Percentiles rank a stretch among this genome's conserved stretches.
These are phyloP conservation scores for Phytomonas francai DNA, from an alignment of 208 protist species.

Conservation along the genomic window DNA sequence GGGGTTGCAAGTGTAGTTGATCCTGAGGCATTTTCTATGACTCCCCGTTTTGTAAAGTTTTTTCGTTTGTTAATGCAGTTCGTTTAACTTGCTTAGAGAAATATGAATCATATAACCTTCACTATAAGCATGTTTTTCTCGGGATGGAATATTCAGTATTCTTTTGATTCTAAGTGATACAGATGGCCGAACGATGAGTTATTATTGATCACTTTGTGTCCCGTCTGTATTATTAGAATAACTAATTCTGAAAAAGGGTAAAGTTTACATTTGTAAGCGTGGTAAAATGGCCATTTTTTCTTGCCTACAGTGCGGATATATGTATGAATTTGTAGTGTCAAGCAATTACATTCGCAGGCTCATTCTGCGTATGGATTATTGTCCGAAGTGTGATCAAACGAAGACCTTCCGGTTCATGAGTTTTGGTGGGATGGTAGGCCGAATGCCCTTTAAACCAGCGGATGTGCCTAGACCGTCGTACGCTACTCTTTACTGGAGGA, in stretches of 20 bases:
- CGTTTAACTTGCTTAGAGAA: constrained; percentile 8
- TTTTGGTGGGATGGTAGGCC: constrained; percentile 71
- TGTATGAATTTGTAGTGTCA: constrained; percentile 74
- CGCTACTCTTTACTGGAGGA: constrained; percentile 72
- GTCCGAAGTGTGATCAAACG: constrained; percentile 54
- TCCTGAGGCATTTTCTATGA: constrained; percentile 6
- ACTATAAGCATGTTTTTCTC: constrained; percentile 1
- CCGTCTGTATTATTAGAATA: constrained; percentile 4
- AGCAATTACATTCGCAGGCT: constrained; percentile 48
- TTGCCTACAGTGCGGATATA: constrained; percentile 62
- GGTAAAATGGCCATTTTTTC: constrained; percentile 83
- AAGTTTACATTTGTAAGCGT: no score
- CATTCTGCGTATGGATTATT: constrained; percentile 46
- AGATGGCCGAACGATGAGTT: constrained; percentile 1
- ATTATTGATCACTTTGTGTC: constrained; percentile 10
- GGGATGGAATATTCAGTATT: constrained; percentile 5
- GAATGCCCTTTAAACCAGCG: constrained; percentile 52
- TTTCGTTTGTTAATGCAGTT: constrained; percentile 8
- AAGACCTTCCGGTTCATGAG: constrained; percentile 65
- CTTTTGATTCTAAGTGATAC: not conserved
- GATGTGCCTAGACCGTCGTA: constrained; percentile 54
- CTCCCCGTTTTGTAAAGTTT: constrained; percentile 3
- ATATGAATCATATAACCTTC: not conserved
- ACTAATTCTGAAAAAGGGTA: no score
- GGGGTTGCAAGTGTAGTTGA: constrained; percentile 10